Base-by-base conservation (phyloP, 1,284 basidiomycete genomes). In the Ceratobasidium sp. region DNA sequence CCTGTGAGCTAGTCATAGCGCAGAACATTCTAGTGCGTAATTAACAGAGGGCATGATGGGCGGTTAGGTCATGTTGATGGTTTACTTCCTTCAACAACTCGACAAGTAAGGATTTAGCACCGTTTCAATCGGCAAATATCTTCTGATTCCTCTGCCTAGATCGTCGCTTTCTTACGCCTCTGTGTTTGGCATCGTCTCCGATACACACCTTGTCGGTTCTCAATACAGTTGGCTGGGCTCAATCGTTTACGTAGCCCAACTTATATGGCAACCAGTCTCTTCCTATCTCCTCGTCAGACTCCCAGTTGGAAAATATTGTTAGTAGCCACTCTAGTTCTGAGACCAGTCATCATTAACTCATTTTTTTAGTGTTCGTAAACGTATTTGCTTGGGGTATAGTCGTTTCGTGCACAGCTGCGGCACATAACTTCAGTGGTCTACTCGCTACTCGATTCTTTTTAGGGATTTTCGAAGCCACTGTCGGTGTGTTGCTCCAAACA, bases 191-290 rank as follows among this genome's bases (percentile, higher is more conserved):
- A 86, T 88, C 46, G 84, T 86, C 18, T 61, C 82, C 33, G 86
- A 87, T 60, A 84, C 87, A 10, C 82, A 84, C 51, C 84, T 89
- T 20, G 84, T 86, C n/a, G 87, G 88, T 0, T 82, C 81, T 1
- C 86, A 88, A 78, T 89, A 88, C 80, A 86, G 85, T 77, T 87
- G 87, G 87, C 84, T 88, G 5, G 85, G 84, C 58, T 87, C 86
- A 67, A 87, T 88, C 77, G 86, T 88, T 53, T 88, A 88, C 76
- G 84, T 88, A 20, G 87, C 87, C 0, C 86, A 88, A 78, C 82
- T 88, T 15, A 81, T 89, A 28, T 88, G 86, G 84, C 87, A 89
- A 79, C 87, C 87, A 3, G 80, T 86, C 4, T 87, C 87, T 12
- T 87, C 87, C 0, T 87, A 85, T 79, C 81, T 87, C 3, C 83